These are phyloP conservation scores for Pseudogymnoascus sp. DNA, from an alignment of 2,329 filamentous ascomycete genomes.

Conservation along the genomic window DNA sequence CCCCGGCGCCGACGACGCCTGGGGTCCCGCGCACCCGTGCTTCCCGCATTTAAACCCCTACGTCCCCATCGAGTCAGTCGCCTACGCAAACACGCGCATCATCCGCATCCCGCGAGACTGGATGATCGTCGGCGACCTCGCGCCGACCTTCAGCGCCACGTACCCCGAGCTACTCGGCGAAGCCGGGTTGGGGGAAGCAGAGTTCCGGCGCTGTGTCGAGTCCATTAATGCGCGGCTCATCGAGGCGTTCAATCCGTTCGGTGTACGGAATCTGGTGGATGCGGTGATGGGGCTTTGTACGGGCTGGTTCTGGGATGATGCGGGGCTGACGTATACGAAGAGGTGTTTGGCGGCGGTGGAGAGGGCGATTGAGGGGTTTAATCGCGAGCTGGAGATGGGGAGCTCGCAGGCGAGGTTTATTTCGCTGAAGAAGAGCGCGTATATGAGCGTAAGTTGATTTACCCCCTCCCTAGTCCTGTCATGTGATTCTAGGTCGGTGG, in stretches of 20 bases:
- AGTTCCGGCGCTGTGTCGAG: conserved; percentile 76
- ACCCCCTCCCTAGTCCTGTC: neutral
- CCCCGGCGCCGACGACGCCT: conserved; percentile 64
- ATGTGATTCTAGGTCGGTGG: neutral
- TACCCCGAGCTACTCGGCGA: conserved; percentile 95
- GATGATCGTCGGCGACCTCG: conserved; percentile 81
- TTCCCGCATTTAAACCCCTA: conserved; percentile 91
- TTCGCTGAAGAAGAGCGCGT: conserved; percentile 73
- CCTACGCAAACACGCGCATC: conserved; percentile 74
- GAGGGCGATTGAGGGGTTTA: conserved; percentile 81
- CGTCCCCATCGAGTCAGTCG: conserved; percentile 67
- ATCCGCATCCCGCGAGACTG: conserved; percentile 90
- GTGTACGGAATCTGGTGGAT: conserved; percentile 71
- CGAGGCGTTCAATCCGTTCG: conserved; percentile 74
- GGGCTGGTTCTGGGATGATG: conserved; percentile 91
- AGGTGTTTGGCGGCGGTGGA: conserved; percentile 63
- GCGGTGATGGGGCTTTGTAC: conserved; percentile 72
- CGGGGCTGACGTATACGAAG: conserved; percentile 73
- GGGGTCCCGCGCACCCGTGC: conserved; percentile 91
- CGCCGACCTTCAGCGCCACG: conserved; percentile 87
- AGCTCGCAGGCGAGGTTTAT: conserved; percentile 58
- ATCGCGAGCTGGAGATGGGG: conserved; percentile 58
- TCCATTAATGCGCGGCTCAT: conserved; percentile 73
- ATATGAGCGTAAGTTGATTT: conserved; percentile 61
- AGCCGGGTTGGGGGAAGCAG: conserved; percentile 69